Percentiles rank a stretch among this genome's conserved stretches.
These are phyloP conservation scores for Tilletia horrida DNA, from an alignment of 1,284 basidiomycete species.

Conservation along the genomic window DNA sequence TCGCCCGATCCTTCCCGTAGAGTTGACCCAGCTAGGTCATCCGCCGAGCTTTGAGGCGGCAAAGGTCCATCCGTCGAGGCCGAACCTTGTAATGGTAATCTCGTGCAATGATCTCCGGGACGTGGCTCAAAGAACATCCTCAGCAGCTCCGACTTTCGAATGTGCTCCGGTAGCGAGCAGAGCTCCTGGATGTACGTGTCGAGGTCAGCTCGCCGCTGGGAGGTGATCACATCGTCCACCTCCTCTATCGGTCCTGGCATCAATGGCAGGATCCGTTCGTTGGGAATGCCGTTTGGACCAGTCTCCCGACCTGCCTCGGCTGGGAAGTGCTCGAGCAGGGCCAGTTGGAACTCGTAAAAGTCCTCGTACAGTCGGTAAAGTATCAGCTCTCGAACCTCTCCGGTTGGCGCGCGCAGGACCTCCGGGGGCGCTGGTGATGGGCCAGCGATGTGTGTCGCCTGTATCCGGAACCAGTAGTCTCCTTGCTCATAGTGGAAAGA, in stretches of 20 bases:
- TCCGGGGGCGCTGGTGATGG: conserved; percentile 31
- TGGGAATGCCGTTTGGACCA: conserved; percentile 55
- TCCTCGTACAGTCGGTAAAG: conserved; percentile 95
- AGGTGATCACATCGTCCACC: conserved; percentile 81
- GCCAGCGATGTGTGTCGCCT: conserved; percentile 66
- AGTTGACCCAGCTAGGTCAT: background rate
- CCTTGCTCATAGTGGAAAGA: conserved; percentile 95
- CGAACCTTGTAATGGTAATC: conserved; percentile 3
- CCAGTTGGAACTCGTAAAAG: conserved; percentile 96
- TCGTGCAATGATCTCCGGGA: conserved; percentile 68
- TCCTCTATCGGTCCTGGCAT: conserved; percentile 85
- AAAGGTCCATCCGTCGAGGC: background rate
- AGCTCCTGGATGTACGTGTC: conserved; percentile 82
- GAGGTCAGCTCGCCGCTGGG: conserved; percentile 75
- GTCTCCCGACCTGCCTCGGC: conserved; percentile 65
- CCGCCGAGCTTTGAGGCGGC: background rate
- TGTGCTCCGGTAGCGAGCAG: conserved; percentile 70
- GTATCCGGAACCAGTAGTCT: conserved; percentile 94
- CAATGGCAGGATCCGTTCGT: conserved; percentile 76
- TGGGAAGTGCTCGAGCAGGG: conserved; percentile 79
- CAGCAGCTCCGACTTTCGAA: conserved; percentile 76
- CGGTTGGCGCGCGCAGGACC: conserved; percentile 34
- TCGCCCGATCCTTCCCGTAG: background rate
- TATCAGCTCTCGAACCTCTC: conserved; percentile 68
- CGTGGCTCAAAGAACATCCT: conserved; percentile 81